Evolutionary conservation across 164 flowering plant genomes (phyloP).

Genomic region (Nymphaea colorata): DNA sequence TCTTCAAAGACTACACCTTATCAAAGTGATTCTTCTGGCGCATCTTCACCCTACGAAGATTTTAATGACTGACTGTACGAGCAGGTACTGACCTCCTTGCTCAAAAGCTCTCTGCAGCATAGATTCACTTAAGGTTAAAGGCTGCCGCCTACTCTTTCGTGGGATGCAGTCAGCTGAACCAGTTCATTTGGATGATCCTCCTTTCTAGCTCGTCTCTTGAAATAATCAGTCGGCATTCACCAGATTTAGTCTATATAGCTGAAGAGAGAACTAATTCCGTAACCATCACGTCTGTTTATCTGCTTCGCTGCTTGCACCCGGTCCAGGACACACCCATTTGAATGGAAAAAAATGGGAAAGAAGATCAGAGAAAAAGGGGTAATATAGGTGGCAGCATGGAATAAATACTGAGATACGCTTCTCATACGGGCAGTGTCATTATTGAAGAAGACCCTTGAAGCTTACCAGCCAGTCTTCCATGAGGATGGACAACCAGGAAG

Average conservation of each 20-base stretch:
- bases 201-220: background rate
- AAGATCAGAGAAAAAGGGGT: no score
- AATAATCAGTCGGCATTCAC: background rate
- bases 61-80: conserved; percentile 29
- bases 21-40: conserved; percentile 73
- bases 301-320: no score
- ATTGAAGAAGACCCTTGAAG: no score
- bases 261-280: no score
- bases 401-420: no score
- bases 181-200: background rate
- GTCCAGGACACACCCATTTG: no score
- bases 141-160: background rate
- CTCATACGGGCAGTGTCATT: no score
- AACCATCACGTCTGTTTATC: no score
- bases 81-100: background rate
- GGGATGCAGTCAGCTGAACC: background rate
- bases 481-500: no score
- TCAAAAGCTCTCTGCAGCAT: conserved; percentile 1
- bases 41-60: conserved; percentile 75
- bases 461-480: no score
- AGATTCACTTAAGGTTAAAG: background rate
- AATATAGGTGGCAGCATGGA: no score
- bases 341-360: no score
- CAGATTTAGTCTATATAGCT: background rate
- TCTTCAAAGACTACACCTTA: conserved; percentile 56